Base-by-base conservation (phyloP, 75 land plant genomes). In the Cryptomeria japonica region DNA sequence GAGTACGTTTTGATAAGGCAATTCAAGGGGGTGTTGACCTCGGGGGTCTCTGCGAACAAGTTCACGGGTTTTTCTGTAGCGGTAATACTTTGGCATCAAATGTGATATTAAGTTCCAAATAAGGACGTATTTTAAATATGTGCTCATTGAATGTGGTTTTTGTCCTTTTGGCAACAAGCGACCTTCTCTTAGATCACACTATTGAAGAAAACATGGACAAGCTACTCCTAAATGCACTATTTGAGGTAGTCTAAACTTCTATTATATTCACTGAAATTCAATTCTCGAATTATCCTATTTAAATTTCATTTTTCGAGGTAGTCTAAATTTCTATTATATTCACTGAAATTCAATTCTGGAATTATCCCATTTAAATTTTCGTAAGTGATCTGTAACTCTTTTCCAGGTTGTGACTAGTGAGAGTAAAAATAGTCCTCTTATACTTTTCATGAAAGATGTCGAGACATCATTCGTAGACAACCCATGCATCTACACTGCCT, bases 11-110 rank as follows among this genome's bases (percentile, higher is more conserved):
- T 93, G 97, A 96, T 68, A 89, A 86, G 56, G 56, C 93, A 41
- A 89, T 96, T 68, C 90, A 95, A 68, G 97, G 90, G 1, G 97
- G 97, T 32, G 90, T 87, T 82, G 89, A 95, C 85, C 94, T 96
- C 76, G 96, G 97, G 1, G 95, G 95, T 37, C 86, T 91, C 55
- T 96, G 97, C 90, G 96, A 95, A 91, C 93, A 89, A 56, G 90
- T 89, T 87, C 94, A 93, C 86, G 97, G 97, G 25, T 95, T 95
- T 88, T 95, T 93, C 80, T 96, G 96, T 82, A 37, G 89, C 76
- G 94, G 95, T 93, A 84, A 79, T 53, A 88, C 28, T 68, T 83
- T 86, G 87, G 5, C 61, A 56, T 73, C 41, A 36, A 55, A 28
- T 15, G 0, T 80, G 3, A 80, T 25, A 47, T 32, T 51, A 32